Conservation (phyloP, 257 asterid genomes). For the Nicotiana sylvestris region DNA sequence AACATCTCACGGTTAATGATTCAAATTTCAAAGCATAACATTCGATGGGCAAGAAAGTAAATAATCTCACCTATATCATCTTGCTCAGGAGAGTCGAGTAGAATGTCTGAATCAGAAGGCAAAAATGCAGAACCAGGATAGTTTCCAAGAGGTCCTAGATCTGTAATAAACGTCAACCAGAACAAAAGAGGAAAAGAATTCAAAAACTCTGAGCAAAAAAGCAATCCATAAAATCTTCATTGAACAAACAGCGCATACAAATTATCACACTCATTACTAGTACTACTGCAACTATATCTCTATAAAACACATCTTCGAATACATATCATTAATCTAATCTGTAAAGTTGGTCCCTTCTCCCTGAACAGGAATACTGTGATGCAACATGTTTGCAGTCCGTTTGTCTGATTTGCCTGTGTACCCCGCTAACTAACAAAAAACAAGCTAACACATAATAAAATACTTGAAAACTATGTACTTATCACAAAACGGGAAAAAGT, state of each 20-base stretch:
- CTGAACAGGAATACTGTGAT: background rate
- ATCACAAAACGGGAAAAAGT: background rate
- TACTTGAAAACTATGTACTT: background rate
- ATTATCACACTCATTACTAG: background rate
- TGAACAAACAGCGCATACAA: background rate
- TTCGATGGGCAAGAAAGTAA: background rate
- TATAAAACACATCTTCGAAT: background rate
- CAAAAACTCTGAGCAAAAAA: background rate
- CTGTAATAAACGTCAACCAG: conserved; percentile 35
- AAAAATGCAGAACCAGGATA: conserved; percentile 92
- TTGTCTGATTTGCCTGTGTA: background rate
- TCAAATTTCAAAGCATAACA: background rate
- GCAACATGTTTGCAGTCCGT: background rate
- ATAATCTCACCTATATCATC: conserved; percentile 70
- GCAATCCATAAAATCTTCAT: background rate
- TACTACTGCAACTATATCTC: background rate
- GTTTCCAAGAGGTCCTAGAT: conserved; percentile 94
- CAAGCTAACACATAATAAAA: background rate
- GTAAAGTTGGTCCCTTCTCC: background rate
- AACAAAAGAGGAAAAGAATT: background rate
- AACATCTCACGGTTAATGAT: background rate
- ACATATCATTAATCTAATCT: background rate
- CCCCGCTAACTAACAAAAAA: background rate
- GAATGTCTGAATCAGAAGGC: conserved; percentile 93
- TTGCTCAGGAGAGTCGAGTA: conserved; percentile 87